A percentile compares a stretch with the other conserved stretches of the same genome.
Evolutionary conservation across 768 basidiomycete genomes (phyloP).

Genomic region (Leccinum aurantiacum): DNA sequence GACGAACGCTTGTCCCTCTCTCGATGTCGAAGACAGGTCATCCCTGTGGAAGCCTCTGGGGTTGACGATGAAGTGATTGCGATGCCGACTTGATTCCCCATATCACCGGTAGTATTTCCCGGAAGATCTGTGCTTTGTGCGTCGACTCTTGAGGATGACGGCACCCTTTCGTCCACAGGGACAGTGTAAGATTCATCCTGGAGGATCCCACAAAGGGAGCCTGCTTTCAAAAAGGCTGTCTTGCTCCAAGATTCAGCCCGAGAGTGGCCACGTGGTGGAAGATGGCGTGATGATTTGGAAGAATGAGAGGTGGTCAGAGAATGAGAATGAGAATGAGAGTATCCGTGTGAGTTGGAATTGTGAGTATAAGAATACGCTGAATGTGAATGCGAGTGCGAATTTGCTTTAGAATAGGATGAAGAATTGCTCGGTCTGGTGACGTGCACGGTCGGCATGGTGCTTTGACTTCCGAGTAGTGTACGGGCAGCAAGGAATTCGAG

Average conservation of each 20-base stretch:
- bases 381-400: slow-evolving; percentile 30
- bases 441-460: slow-evolving; percentile 44
- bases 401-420: slow-evolving; percentile 29
- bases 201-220: slow-evolving; percentile 27
- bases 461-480: slow-evolving; percentile 66
- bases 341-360: slow-evolving; percentile 26
- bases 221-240: slow-evolving; percentile 39
- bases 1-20: slow-evolving; percentile 8
- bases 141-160: slow-evolving; percentile 25
- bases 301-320: slow-evolving; percentile 37
- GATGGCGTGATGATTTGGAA: slow-evolving; percentile 31
- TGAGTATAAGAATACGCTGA: slow-evolving; percentile 21
- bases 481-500: slow-evolving; percentile 66
- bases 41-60: slow-evolving; percentile 18
- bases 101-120: not conserved
- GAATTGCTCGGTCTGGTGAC: slow-evolving; percentile 19
- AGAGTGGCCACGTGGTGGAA: slow-evolving; percentile 26
- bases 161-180: slow-evolving; percentile 23
- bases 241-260: slow-evolving; percentile 41
- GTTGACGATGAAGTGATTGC: slow-evolving; percentile 42
- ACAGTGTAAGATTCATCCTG: slow-evolving; percentile 26
- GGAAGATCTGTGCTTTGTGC: slow-evolving; percentile 24
- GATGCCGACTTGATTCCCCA: slow-evolving; percentile 39
- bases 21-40: slow-evolving; percentile 3
- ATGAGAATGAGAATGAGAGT: slow-evolving; percentile 40